A percentile compares a stretch with the other conserved stretches of the same genome.
Conservation (phyloP, 768 basidiomycete species). For the Macrolepiota albuminosa region DNA sequence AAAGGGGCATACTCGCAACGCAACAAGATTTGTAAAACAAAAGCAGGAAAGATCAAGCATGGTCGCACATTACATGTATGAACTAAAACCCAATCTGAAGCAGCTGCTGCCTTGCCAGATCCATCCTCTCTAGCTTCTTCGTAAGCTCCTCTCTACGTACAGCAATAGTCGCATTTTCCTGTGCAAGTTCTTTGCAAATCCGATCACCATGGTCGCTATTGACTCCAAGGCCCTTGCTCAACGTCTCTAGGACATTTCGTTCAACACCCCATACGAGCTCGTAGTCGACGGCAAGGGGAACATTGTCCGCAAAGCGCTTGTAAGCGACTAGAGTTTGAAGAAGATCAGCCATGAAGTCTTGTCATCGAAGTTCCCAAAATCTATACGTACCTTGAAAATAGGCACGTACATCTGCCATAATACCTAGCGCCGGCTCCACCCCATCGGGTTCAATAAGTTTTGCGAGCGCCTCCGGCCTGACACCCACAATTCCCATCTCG, state of each 20-base stretch:
- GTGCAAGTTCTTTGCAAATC: constrained; percentile 47
- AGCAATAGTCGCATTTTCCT: constrained; percentile 17
- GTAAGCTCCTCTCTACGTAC: constrained; percentile 8
- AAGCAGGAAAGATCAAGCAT: background rate
- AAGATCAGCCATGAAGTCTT: background rate
- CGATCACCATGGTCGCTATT: constrained; percentile 40
- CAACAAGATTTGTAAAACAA: background rate
- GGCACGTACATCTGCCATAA: constrained; percentile 70
- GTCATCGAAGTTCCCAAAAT: background rate
- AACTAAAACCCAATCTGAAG: constrained; percentile 7
- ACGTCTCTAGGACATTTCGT: constrained; percentile 36
- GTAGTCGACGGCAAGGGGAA: constrained; percentile 52
- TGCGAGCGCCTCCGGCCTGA: constrained; percentile 37
- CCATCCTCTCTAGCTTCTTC: constrained; percentile 14
- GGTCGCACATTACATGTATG: background rate
- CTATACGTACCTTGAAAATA: constrained; percentile 63
- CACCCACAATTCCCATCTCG: constrained; percentile 32
- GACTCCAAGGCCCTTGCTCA: constrained; percentile 48
- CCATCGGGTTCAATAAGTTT: constrained; percentile 47
- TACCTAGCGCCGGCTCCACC: constrained; percentile 50
- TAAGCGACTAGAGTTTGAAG: constrained; percentile 40
- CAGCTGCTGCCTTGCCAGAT: constrained; percentile 18
- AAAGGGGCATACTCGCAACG: background rate
- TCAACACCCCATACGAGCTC: constrained; percentile 51
- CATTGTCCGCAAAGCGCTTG: constrained; percentile 53